Percentiles rank a stretch among this genome's conserved stretches.
phyloP scores from a whole-genome alignment of 495 filamentous ascomycete species.

The Articulospora tetracladia region DNA sequence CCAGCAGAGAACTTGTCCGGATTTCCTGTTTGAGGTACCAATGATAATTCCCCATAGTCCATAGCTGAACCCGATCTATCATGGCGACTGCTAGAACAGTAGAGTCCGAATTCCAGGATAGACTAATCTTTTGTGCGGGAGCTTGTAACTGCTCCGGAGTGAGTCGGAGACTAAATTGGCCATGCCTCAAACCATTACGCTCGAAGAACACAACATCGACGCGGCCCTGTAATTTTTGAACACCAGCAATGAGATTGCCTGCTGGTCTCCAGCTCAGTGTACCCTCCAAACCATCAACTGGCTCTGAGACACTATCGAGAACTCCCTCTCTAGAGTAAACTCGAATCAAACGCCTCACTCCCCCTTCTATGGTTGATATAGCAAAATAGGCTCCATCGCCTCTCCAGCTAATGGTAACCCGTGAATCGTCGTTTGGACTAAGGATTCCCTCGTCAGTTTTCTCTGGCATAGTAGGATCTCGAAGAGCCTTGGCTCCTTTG shows the following conservation, averaged over 20 bases:
- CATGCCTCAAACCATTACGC: conserved; percentile 90
- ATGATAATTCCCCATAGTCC: conserved; percentile 96
- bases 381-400: conserved; percentile 93
- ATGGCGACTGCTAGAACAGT: conserved; percentile 81
- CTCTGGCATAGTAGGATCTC: conserved; percentile 93
- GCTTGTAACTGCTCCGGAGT: conserved; percentile 53
- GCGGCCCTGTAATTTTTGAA: conserved; percentile 62
- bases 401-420: conserved; percentile 80
- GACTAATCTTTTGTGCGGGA: conserved; percentile 51
- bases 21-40: conserved; percentile 98
- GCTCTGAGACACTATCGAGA: conserved; percentile 88
- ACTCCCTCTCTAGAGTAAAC: conserved; percentile 87
- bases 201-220: conserved; percentile 95
- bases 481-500: conserved; percentile 81
- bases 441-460: conserved; percentile 80
- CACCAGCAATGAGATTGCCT: conserved; percentile 83
- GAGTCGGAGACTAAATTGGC: conserved; percentile 76
- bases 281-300: conserved; percentile 83
- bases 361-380: conserved; percentile 68
- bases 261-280: conserved; percentile 87
- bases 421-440: conserved; percentile 65
- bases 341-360: conserved; percentile 69
- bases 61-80: conserved; percentile 77
- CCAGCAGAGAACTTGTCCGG: conserved; percentile 30
- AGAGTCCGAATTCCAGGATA: conserved; percentile 90